These are phyloP conservation scores for Tylopilus orsonianus DNA, from an alignment of 1,284 basidiomycete species.

Conservation along the genomic window DNA sequence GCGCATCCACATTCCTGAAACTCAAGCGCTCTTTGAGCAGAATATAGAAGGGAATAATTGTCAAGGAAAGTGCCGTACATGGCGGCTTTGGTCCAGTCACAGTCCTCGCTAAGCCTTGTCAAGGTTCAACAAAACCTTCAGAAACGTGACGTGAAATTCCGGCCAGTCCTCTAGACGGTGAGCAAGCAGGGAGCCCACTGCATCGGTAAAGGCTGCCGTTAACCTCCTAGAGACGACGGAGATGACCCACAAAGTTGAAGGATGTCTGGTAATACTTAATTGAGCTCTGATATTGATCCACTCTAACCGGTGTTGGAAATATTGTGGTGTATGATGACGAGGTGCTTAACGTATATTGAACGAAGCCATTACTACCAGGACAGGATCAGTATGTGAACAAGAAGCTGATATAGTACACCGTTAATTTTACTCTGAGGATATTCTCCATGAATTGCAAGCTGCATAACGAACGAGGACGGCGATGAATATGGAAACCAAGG, in stretches of 20 bases:
- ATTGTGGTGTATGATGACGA: constrained; percentile 8
- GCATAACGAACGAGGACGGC: constrained; percentile 1
- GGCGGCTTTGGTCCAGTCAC: no score
- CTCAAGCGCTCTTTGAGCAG: no score
- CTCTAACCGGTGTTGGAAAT: constrained; percentile 8
- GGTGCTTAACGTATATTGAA: constrained; percentile 22
- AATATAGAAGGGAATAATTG: no score
- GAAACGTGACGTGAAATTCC: no score
- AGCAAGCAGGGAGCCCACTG: constrained; percentile 54
- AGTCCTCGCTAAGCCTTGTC: no score
- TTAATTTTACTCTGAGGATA: constrained; percentile 19
- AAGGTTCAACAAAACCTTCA: no score
- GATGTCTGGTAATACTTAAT: neutral
- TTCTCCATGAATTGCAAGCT: constrained; percentile 19
- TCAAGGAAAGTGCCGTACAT: no score
- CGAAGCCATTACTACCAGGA: constrained; percentile 27
- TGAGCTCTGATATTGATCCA: neutral
- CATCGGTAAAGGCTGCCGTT: constrained; percentile 37
- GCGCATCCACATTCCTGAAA: no score
- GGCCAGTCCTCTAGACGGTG: no score
- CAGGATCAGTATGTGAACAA: constrained; percentile 33
- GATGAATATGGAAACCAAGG: constrained; percentile 9
- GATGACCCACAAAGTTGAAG: constrained; percentile 10
- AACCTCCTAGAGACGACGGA: constrained; percentile 22
- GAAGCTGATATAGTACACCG: constrained; percentile 28